A percentile compares a stretch with the other conserved stretches of the same genome.
Evolutionary conservation across 2,329 filamentous ascomycete species (phyloP).

Genomic region (Neoscytalidium dimidiatum): DNA sequence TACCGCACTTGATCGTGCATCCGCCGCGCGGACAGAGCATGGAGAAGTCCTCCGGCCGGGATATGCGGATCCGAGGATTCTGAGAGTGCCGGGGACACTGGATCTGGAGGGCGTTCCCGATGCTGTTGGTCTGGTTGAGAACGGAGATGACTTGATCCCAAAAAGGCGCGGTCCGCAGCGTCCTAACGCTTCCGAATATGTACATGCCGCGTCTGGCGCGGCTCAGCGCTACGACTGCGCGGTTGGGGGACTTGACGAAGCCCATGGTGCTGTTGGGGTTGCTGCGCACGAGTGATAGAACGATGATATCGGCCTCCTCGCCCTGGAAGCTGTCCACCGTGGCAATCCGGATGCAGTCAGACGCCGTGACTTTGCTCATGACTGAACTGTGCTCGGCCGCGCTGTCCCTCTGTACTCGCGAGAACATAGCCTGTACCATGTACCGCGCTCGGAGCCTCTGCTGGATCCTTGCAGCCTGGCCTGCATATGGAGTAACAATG

Average conservation of each 20-base stretch:
- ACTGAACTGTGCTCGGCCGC: not conserved
- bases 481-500: conserved; percentile 64
- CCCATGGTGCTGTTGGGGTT: conserved; percentile 61
- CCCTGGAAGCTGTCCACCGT: conserved; percentile 79
- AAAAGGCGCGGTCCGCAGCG: conserved; percentile 60
- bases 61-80: conserved; percentile 26
- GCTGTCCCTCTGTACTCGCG: conserved; percentile 61
- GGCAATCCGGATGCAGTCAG: conserved; percentile 46
- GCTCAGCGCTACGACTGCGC: conserved; percentile 69
- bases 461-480: conserved; percentile 50
- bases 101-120: conserved; percentile 26
- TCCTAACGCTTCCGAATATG: conserved; percentile 67
- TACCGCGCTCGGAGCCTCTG: conserved; percentile 49
- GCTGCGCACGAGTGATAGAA: conserved; percentile 71
- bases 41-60: conserved; percentile 31
- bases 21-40: conserved; percentile 33
- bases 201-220: conserved; percentile 71
- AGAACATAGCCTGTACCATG: conserved; percentile 60
- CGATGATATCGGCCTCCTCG: conserved; percentile 70
- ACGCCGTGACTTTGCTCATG: no score
- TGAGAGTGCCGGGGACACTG: conserved; percentile 33
- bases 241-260: conserved; percentile 66
- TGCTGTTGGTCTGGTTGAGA: conserved; percentile 36
- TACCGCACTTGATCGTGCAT: conserved; percentile 20
- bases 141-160: conserved; percentile 62